Conservation (phyloP, 176 grass and related monocot species). For the Poa pratensis region DNA sequence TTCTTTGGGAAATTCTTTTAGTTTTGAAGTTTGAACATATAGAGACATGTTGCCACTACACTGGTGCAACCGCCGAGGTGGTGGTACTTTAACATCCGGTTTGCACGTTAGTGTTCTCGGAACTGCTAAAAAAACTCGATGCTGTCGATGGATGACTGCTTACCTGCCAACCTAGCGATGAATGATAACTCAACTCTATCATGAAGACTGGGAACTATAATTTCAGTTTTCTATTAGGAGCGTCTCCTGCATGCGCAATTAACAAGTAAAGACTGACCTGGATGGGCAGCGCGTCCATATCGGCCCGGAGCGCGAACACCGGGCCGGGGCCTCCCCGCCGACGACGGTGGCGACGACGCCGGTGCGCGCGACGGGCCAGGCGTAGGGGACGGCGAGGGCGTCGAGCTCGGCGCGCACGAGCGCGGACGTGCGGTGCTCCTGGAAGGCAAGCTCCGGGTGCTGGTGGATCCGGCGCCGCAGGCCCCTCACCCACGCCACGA, state of each 20-base stretch:
- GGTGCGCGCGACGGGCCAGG: neutral
- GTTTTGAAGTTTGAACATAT: too few relatives aligned
- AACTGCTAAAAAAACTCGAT: too few relatives aligned
- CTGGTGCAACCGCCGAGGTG: too few relatives aligned
- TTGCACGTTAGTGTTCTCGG: neutral
- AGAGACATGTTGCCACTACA: neutral
- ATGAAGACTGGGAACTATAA: neutral
- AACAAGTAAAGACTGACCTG: neutral
- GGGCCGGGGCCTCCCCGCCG: neutral
- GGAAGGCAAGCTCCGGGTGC: constrained; percentile 15
- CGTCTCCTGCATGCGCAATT: neutral
- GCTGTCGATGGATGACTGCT: too few relatives aligned
- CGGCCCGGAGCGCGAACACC: constrained; percentile 2
- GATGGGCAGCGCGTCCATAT: constrained; percentile 20
- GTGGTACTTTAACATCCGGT: neutral
- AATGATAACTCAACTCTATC: neutral
- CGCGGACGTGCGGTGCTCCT: constrained; percentile 16
- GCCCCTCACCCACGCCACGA: neutral
- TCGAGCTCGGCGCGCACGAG: constrained; percentile 9
- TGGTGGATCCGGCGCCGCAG: constrained; percentile 4
- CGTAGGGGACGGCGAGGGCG: neutral
- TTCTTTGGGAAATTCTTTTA: too few relatives aligned
- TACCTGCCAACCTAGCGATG: neutral
- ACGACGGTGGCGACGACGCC: neutral
- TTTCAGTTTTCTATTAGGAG: neutral